A percentile compares a stretch with the other conserved stretches of the same genome.
phyloP scores from a whole-genome alignment of 441 rosid genomes.

The Aleurites moluccanus region DNA sequence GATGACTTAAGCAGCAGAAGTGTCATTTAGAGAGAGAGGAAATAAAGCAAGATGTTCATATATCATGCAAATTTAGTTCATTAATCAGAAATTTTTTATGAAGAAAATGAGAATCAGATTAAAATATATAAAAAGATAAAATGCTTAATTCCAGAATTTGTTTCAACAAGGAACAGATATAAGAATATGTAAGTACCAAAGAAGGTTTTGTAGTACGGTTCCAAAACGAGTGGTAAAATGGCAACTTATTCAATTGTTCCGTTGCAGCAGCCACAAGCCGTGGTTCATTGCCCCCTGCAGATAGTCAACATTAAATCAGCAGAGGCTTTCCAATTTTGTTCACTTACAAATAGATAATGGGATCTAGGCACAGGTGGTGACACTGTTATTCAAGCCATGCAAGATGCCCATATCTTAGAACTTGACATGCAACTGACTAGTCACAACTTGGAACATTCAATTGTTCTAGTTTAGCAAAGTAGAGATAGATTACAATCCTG shows the following conservation, averaged over 20 bases:
- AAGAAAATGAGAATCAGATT: not conserved
- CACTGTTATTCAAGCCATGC: not conserved
- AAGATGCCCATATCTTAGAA: not conserved
- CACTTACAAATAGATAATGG: not conserved
- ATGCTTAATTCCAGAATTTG: not conserved
- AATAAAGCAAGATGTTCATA: not conserved
- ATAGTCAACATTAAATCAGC: slow-evolving; percentile 10
- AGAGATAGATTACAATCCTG: not conserved
- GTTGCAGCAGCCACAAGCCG: slow-evolving; percentile 86
- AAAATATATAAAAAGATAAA: not conserved
- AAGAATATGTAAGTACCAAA: slow-evolving; percentile 47
- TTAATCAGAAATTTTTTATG: not conserved
- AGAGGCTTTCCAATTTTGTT: slow-evolving; percentile 10
- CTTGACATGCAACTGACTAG: not conserved
- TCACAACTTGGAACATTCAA: not conserved
- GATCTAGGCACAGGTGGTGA: not conserved
- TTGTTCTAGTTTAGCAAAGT: not conserved
- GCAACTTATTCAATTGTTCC: slow-evolving; percentile 67
- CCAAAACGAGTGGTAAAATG: slow-evolving; percentile 98
- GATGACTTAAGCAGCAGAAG: slow-evolving; percentile 9
- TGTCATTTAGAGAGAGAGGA: slow-evolving; percentile 2
- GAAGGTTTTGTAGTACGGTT: slow-evolving; percentile 95
- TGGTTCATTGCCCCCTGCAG: slow-evolving; percentile 89
- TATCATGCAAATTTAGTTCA: slow-evolving; percentile 7
- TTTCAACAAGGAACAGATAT: not conserved